phyloP scores from a whole-genome alignment of 495 filamentous ascomycete species.

The Usnea hakonensis region DNA sequence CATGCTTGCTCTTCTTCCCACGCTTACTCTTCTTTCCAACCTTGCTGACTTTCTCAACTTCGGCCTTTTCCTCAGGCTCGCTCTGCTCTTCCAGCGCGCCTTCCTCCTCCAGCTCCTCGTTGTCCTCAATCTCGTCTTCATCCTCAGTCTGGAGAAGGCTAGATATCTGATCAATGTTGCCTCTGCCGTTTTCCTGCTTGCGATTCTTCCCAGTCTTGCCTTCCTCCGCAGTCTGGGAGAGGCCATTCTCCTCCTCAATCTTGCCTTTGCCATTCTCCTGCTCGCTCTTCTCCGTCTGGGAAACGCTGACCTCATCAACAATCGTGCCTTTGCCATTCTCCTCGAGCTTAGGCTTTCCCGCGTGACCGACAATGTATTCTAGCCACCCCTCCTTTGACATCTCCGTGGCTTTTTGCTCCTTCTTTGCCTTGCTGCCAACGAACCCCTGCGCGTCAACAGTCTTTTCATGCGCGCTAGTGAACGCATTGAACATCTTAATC shows the following conservation, averaged over 20 bases:
- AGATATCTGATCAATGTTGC: conserved; percentile 31
- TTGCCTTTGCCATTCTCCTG: conserved; percentile 29
- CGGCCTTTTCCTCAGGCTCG: neutral
- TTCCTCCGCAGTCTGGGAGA: conserved; percentile 22
- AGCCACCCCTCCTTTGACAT: conserved; percentile 91
- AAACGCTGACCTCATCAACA: conserved; percentile 35
- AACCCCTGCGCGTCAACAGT: conserved; percentile 64
- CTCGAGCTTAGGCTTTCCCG: neutral
- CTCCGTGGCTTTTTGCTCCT: conserved; percentile 79
- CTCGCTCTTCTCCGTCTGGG: no score
- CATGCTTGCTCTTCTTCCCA: neutral
- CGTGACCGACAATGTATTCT: conserved; percentile 67
- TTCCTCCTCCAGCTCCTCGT: conserved; percentile 9
- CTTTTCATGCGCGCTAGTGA: conserved; percentile 82
- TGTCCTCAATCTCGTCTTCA: neutral
- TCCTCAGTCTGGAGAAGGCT: conserved; percentile 30
- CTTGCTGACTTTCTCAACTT: neutral
- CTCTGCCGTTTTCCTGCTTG: conserved; percentile 26
- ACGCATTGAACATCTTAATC: conserved; percentile 91
- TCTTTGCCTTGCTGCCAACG: conserved; percentile 63
- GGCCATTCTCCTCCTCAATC: conserved; percentile 36
- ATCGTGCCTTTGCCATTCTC: conserved; percentile 29
- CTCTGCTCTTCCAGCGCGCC: neutral
- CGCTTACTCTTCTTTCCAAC: neutral
- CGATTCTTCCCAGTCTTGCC: no score